Evolutionary conservation across 352 stramenopile genomes (phyloP).

Genomic region (Phytophthora pseudosyringae): DNA sequence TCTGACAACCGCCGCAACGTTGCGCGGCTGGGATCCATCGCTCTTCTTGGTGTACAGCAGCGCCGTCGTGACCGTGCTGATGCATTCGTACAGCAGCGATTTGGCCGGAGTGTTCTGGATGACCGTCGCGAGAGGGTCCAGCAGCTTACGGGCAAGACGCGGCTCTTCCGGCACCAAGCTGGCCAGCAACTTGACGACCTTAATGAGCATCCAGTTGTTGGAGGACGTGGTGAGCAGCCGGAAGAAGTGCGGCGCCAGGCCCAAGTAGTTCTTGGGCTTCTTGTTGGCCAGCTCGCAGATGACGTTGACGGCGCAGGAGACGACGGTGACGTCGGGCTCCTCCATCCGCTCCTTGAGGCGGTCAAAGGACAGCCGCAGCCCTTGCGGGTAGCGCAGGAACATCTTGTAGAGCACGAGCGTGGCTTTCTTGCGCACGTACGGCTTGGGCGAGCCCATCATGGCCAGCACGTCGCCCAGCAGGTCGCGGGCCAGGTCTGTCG

Average conservation of each 20-base stretch:
- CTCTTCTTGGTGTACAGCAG: constrained; percentile 96
- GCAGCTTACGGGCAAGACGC: constrained; percentile 96
- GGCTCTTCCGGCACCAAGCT: constrained; percentile 98
- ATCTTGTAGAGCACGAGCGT: constrained; percentile 99
- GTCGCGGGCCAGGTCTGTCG: constrained; percentile 95
- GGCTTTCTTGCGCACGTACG: constrained; percentile 99
- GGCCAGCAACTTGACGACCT: constrained; percentile 99
- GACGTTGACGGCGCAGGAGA: constrained; percentile 98
- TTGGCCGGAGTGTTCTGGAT: constrained; percentile 98
- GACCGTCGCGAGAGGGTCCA: constrained; percentile 97
- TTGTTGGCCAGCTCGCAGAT: constrained; percentile 99
- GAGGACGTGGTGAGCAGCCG: constrained; percentile 96
- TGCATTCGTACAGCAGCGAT: constrained; percentile 98
- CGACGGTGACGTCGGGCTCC: constrained; percentile 95
- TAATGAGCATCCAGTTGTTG: constrained; percentile 99
- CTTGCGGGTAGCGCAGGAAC: constrained; percentile 98
- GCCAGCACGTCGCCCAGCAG: constrained; percentile 91
- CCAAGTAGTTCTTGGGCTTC: constrained; percentile 99
- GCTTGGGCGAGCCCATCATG: constrained; percentile 94
- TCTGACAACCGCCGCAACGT: constrained; percentile 93
- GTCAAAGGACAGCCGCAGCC: constrained; percentile 97
- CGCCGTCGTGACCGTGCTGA: constrained; percentile 96
- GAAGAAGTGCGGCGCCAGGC: constrained; percentile 98
- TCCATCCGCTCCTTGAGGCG: constrained; percentile 96
- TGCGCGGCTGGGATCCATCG: constrained; percentile 95